Evolutionary conservation across 805 yeast genomes (phyloP).

Genomic region (Huiozyma naganishii): DNA sequence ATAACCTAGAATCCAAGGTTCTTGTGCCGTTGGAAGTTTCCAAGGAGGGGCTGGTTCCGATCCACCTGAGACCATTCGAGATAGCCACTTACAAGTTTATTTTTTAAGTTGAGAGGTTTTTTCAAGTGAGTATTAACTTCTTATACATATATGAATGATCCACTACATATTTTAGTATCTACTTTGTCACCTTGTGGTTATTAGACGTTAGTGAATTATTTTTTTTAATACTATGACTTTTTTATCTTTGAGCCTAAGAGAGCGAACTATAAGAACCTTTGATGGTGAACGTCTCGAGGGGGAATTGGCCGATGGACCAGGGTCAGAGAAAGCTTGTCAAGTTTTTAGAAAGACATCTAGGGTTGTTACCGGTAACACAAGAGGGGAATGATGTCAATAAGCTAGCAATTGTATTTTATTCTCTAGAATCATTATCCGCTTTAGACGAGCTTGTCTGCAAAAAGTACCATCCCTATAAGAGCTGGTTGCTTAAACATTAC

Average conservation of each 20-base stretch:
- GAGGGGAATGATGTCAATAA: conserved; percentile 62
- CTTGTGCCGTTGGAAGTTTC: conserved; percentile 31
- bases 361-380: conserved; percentile 41
- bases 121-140: neutral
- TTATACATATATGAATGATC: neutral
- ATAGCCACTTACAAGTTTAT: conserved; percentile 39
- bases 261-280: too few relatives aligned
- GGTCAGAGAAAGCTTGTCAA: conserved; percentile 21
- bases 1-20: conserved; percentile 44
- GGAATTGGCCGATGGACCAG: neutral
- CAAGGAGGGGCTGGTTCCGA: conserved; percentile 26
- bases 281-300: too few relatives aligned
- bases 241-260: too few relatives aligned
- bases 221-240: too few relatives aligned
- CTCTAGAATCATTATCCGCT: conserved; percentile 41
- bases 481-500: conserved; percentile 19
- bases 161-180: neutral
- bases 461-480: conserved; percentile 24
- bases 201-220: too few relatives aligned
- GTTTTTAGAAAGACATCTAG: conserved; percentile 43
- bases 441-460: conserved; percentile 19
- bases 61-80: conserved; percentile 65
- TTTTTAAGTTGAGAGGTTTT: conserved; percentile 8
- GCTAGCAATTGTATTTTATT: conserved; percentile 60
- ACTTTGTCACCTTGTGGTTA: too few relatives aligned